These are phyloP conservation scores for Claviceps sp. DNA, from an alignment of 2,329 filamentous ascomycete genomes.

Conservation along the genomic window DNA sequence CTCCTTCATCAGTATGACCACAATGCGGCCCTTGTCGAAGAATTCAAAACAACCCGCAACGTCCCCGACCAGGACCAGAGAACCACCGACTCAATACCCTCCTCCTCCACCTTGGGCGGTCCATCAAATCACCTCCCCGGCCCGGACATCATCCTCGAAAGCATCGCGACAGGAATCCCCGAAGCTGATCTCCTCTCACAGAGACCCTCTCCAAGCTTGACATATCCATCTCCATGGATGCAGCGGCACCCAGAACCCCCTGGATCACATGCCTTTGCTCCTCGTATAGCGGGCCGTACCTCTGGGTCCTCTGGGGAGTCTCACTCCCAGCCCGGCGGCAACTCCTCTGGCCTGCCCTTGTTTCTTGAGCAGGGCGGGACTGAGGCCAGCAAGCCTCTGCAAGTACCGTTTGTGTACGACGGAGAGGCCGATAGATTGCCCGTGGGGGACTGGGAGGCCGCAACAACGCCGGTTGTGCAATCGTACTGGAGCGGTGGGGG, in stretches of 20 bases:
- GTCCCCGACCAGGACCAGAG: constrained; percentile 15
- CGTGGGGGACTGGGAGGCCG: constrained; percentile 11
- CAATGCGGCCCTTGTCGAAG: constrained; percentile 16
- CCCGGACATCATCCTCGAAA: constrained; percentile 15
- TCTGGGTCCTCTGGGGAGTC: neutral
- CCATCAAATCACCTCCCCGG: constrained; percentile 10
- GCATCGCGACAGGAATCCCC: constrained; percentile 9
- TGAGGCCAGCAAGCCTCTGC: constrained; percentile 8
- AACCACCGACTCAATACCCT: constrained; percentile 5
- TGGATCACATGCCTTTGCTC: neutral
- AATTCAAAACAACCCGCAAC: constrained; percentile 18
- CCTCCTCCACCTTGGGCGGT: constrained; percentile 5
- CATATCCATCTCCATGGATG: neutral
- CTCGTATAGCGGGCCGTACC: neutral
- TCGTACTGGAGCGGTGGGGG: constrained; percentile 3
- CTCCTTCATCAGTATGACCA: constrained; percentile 12
- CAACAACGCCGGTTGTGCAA: constrained; percentile 9
- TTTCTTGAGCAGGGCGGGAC: constrained; percentile 15
- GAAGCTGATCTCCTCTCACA: constrained; percentile 10
- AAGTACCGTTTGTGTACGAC: constrained; percentile 11
- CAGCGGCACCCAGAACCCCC: neutral
- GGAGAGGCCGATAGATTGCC: constrained; percentile 9
- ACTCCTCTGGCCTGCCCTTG: constrained; percentile 14
- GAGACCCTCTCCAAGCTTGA: constrained; percentile 1
- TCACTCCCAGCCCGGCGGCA: constrained; percentile 6